These are phyloP conservation scores for Zelonia costaricensis DNA, from an alignment of 208 protist species.

Conservation along the genomic window DNA sequence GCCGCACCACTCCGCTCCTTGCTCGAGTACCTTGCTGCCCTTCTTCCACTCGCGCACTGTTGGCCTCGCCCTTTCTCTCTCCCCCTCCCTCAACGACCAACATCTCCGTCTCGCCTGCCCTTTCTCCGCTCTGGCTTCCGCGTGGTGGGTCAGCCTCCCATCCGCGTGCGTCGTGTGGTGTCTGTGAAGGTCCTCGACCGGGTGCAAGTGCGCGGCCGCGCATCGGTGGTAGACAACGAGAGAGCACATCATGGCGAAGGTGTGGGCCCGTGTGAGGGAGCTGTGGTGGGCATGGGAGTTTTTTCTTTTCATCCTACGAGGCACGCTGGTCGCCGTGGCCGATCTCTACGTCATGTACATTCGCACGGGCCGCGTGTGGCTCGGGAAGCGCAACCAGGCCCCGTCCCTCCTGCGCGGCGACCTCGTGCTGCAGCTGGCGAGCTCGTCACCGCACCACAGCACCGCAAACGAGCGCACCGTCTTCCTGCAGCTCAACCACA, in stretches of 20 bases:
- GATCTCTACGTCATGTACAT: conserved; percentile 68
- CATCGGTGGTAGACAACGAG: no score
- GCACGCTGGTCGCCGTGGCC: conserved; percentile 45
- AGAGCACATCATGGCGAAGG: not conserved
- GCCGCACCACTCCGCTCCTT: no score
- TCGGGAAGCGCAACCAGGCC: conserved; percentile 29
- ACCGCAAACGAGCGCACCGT: conserved; percentile 34
- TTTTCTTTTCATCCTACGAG: conserved; percentile 52
- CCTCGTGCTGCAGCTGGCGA: conserved; percentile 67
- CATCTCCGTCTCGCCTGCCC: no score
- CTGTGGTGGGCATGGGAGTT: conserved; percentile 30
- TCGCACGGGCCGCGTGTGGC: conserved; percentile 52
- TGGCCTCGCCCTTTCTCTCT: no score
- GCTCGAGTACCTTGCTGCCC: no score
- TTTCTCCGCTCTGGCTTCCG: no score
- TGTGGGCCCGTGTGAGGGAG: conserved; percentile 1
- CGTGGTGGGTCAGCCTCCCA: no score
- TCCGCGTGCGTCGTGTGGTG: no score
- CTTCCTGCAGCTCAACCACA: conserved; percentile 52
- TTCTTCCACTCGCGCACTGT: no score
- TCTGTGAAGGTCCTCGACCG: no score
- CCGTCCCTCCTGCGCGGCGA: conserved; percentile 53
- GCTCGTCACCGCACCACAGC: conserved; percentile 51
- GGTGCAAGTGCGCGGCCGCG: no score
- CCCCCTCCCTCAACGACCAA: no score